Evolutionary conservation across 768 basidiomycete species (phyloP).

Genomic region (Jaapia argillacea): DNA sequence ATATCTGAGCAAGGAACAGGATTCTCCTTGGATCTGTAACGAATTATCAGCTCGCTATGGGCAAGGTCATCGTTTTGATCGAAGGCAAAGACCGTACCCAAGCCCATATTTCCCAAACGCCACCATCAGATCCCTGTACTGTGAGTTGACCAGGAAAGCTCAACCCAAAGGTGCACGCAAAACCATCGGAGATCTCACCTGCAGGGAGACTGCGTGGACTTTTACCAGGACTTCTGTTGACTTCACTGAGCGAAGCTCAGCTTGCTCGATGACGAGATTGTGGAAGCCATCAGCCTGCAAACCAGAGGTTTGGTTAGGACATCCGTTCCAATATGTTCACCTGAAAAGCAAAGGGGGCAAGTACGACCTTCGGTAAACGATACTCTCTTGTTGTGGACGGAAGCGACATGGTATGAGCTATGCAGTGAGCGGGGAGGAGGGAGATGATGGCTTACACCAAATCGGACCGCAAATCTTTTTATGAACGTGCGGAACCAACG

Average conservation of each 20-base stretch:
- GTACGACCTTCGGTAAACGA: conserved; percentile 12
- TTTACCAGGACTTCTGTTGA: conserved; percentile 2
- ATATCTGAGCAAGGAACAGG: conserved; percentile 34
- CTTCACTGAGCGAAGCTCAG: background rate
- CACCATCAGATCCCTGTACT: background rate
- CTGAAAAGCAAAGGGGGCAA: conserved; percentile 18
- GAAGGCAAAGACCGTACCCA: background rate
- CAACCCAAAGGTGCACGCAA: background rate
- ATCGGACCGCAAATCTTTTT: too few relatives aligned
- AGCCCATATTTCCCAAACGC: background rate
- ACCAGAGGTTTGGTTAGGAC: conserved; percentile 28
- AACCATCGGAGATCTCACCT: background rate
- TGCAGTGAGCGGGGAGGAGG: too few relatives aligned
- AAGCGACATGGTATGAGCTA: background rate
- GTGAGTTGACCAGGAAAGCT: background rate
- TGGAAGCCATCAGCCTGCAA: conserved; percentile 4
- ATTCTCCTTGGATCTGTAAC: conserved; percentile 18
- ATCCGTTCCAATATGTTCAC: conserved; percentile 14
- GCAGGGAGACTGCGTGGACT: background rate
- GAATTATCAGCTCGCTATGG: background rate
- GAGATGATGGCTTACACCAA: too few relatives aligned
- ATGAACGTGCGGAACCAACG: too few relatives aligned
- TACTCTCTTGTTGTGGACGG: conserved; percentile 7
- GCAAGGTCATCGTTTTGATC: background rate
- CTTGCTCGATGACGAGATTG: background rate